Percentiles rank a stretch among this genome's conserved stretches.
Evolutionary conservation across 495 filamentous ascomycete species (phyloP).

Genomic region (Podospora pseudoanserina): DNA sequence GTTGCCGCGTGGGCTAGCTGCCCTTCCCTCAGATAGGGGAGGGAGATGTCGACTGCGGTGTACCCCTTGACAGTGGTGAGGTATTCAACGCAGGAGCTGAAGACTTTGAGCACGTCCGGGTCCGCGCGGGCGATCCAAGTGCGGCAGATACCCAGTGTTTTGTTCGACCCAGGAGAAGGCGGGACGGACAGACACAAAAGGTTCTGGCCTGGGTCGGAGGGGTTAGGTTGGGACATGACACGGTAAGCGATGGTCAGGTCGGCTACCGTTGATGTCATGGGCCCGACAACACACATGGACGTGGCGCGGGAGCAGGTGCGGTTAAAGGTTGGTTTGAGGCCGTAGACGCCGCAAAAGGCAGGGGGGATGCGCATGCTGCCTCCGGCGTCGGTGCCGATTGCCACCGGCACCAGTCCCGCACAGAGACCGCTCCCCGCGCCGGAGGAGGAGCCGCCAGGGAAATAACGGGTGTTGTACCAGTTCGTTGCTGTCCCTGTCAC

Average conservation of each 20-base stretch:
- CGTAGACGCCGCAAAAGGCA: constrained; percentile 81
- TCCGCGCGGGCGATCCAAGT: constrained; percentile 73
- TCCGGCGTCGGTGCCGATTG: constrained; percentile 77
- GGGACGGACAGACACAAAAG: constrained; percentile 40
- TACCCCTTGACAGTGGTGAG: constrained; percentile 60
- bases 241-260: constrained; percentile 84
- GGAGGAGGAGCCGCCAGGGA: constrained; percentile 84
- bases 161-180: constrained; percentile 39
- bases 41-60: constrained; percentile 63
- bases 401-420: constrained; percentile 74
- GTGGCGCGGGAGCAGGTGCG: constrained; percentile 58
- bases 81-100: constrained; percentile 58
- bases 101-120: constrained; percentile 56
- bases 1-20: constrained; percentile 77
- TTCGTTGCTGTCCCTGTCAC: constrained; percentile 77
- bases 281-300: constrained; percentile 66
- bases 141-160: constrained; percentile 65
- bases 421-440: constrained; percentile 76
- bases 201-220: constrained; percentile 38
- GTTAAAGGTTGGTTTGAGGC: constrained; percentile 78
- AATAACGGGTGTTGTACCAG: constrained; percentile 75
- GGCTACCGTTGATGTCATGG: constrained; percentile 69
- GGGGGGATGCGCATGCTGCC: constrained; percentile 81
- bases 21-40: constrained; percentile 71
- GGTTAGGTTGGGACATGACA: constrained; percentile 67